Conservation (phyloP, 148 eudicot genomes). For the Diospyros lotus region DNA sequence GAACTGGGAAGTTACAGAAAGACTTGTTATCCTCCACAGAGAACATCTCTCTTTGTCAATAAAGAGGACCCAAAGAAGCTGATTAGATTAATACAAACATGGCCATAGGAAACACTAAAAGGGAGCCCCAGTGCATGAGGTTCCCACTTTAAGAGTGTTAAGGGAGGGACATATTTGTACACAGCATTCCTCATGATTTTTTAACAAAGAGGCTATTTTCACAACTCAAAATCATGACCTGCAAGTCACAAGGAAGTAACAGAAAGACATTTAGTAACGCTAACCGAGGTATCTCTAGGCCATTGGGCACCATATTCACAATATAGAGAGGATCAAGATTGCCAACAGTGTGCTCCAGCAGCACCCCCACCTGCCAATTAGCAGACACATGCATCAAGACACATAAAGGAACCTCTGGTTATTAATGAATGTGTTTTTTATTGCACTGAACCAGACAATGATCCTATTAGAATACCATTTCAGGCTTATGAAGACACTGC, state of each 20-base stretch:
- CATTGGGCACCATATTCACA: slow-evolving; percentile 90
- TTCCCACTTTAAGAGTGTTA: too few species aligned
- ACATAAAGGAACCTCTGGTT: background rate
- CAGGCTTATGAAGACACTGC: slow-evolving; percentile 79
- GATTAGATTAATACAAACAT: too few species aligned
- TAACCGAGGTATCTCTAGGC: slow-evolving; percentile 93
- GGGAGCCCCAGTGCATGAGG: too few species aligned
- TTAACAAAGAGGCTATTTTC: too few species aligned
- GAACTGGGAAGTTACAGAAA: background rate
- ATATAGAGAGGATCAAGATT: slow-evolving; percentile 93
- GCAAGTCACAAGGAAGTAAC: background rate
- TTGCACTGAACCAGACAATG: slow-evolving; percentile 1
- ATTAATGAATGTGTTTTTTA: background rate
- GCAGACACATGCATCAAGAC: background rate
- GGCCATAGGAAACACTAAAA: too few species aligned
- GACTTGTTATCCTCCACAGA: too few species aligned
- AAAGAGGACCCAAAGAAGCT: too few species aligned
- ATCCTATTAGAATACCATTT: slow-evolving; percentile 58
- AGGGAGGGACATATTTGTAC: too few species aligned
- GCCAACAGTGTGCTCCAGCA: slow-evolving; percentile 96
- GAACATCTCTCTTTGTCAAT: too few species aligned
- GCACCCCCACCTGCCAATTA: slow-evolving; percentile 69
- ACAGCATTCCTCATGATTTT: too few species aligned
- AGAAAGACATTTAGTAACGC: slow-evolving; percentile 14
- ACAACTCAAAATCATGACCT: too few species aligned